Evolutionary conservation across 805 yeast genomes (phyloP), one percentile per base, ranked within the genome.

Genomic region (Kockiozyma suomiensis): DNA sequence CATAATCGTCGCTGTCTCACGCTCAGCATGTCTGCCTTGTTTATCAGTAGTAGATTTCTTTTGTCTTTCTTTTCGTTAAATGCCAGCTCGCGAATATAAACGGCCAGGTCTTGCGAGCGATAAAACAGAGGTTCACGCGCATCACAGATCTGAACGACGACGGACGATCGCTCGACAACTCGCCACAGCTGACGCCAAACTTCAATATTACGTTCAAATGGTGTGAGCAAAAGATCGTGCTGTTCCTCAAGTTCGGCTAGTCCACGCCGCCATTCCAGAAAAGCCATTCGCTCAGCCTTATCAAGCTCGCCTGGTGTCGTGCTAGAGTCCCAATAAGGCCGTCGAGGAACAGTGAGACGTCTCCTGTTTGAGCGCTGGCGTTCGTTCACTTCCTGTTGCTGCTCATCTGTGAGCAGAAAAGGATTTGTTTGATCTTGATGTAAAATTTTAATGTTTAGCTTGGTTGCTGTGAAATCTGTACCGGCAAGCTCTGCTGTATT

Each of bases 161-260:
- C 79, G 74, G 93, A 97, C 25, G 94, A 89, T 71, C 98, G 84
- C 74, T 94, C 99, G 25, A 91, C 88, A 46, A 94, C 99, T 76
- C 99, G 83, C 99, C 99, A 94, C 66, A 94, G 78, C 76, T 94
- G 99, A 72, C 94, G 85, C 99, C 99, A 94, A 59, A 94, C 97
- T 79, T 93, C 97, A 65, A 94, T 79, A 73, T 94, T 94, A 78
- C 99, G 85, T 78, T 94, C 99, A 72, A 93, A 94, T 3, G 99
- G 99, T 0, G 99, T 94, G 72, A 94, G 80, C 60, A 92, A 78
- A 69, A 94, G 78, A 73, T 93, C 96, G 66, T 90, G 84, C 67
- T 81, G 82, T 73, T 93, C 96, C 65, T 92, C 96, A 58, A 94
- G 78, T 46, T 81, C 74, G 0, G 99, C 99, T 62, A 94, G 80